These are phyloP conservation scores for Marasmius tenuissimus DNA, from an alignment of 1,284 basidiomycete species.

Conservation along the genomic window DNA sequence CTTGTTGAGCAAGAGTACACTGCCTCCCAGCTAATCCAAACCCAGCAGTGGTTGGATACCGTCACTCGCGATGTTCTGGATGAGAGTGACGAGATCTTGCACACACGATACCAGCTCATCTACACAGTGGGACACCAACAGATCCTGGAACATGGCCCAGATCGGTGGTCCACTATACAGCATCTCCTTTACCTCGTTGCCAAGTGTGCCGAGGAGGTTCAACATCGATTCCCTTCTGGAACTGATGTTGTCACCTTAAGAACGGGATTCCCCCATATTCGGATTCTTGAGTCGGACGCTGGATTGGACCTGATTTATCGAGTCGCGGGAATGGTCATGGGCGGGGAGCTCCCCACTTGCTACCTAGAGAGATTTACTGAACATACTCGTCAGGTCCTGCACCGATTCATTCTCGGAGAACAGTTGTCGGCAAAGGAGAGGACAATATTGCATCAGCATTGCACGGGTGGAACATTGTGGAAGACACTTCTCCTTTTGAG, in stretches of 20 bases:
- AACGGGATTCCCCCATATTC: not conserved
- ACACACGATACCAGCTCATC: constrained; percentile 30
- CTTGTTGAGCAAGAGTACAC: constrained; percentile 53
- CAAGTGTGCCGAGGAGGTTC: not conserved
- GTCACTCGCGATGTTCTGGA: constrained; percentile 30
- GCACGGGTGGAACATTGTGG: not conserved
- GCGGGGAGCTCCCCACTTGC: too few relatives aligned
- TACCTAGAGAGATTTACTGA: too few relatives aligned
- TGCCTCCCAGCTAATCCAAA: constrained; percentile 11
- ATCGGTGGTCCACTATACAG: constrained; percentile 38
- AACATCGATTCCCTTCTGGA: not conserved
- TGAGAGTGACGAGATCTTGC: constrained; percentile 33
- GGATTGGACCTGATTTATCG: not conserved
- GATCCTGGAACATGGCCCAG: constrained; percentile 39
- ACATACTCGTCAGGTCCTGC: too few relatives aligned
- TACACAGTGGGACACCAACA: constrained; percentile 37
- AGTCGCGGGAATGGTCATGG: too few relatives aligned
- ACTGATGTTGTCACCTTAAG: not conserved
- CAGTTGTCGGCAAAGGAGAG: not conserved
- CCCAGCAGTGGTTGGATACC: constrained; percentile 14
- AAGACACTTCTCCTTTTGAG: constrained; percentile 38
- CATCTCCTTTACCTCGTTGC: constrained; percentile 2
- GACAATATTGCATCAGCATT: not conserved
- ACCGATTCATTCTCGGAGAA: not conserved
- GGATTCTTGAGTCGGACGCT: not conserved